These are phyloP conservation scores for Fraxinus cuspidata DNA, from an alignment of 257 asterid species.

Conservation along the genomic window DNA sequence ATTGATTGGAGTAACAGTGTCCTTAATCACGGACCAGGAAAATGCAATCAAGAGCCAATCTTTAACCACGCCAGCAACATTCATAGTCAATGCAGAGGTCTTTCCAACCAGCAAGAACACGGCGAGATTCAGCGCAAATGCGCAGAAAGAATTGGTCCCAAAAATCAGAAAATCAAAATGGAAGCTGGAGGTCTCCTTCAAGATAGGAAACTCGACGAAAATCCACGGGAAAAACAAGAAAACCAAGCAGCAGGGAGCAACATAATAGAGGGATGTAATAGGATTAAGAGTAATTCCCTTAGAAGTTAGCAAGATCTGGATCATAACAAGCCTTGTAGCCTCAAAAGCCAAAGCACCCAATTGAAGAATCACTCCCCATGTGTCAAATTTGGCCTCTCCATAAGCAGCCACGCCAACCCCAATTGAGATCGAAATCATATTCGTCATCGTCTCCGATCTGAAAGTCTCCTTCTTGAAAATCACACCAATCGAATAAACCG, in stretches of 20 bases:
- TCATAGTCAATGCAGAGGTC: slow-evolving; percentile 14
- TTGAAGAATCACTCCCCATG: slow-evolving; percentile 20
- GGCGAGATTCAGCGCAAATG: slow-evolving; percentile 1
- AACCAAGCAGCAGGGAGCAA: slow-evolving; percentile 13
- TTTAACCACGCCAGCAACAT: slow-evolving; percentile 16
- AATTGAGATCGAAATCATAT: slow-evolving; percentile 18
- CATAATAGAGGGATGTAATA: slow-evolving; percentile 2
- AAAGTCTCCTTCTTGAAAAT: slow-evolving; percentile 6
- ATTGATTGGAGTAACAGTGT: slow-evolving; percentile 6
- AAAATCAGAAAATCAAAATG: slow-evolving; percentile 14
- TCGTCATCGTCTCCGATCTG: slow-evolving; percentile 12
- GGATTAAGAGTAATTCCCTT: slow-evolving; percentile 10
- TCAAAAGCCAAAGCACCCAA: slow-evolving; percentile 15
- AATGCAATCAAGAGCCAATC: slow-evolving; percentile 11
- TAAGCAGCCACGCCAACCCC: slow-evolving; percentile 18
- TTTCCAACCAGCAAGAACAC: slow-evolving; percentile 13
- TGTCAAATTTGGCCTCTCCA: slow-evolving; percentile 20
- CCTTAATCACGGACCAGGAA: slow-evolving; percentile 15
- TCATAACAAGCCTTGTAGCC: slow-evolving; percentile 7
- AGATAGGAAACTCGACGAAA: slow-evolving; percentile 1
- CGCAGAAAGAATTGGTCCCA: slow-evolving; percentile 14
- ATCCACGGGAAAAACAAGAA: slow-evolving; percentile 1
- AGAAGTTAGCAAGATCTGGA: neutral
- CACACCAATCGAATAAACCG: slow-evolving; percentile 17
- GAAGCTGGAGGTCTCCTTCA: slow-evolving; percentile 10